Base-by-base conservation (phyloP, 495 filamentous ascomycete genomes). In the Neurospora sp. region DNA sequence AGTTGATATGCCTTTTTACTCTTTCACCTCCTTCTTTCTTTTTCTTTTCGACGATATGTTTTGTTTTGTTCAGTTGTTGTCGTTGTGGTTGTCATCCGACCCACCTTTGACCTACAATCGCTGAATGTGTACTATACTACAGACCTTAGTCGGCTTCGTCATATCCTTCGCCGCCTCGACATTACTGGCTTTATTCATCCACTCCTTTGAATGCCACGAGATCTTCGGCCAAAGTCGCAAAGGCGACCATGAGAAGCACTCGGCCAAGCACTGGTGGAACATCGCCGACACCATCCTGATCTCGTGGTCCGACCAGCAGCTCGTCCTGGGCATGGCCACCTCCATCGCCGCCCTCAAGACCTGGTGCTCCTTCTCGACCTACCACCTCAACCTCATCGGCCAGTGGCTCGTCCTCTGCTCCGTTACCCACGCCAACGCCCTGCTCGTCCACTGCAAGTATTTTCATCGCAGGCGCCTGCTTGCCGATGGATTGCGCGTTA, bases 331-430 rank as follows among this genome's bases (percentile, higher is more conserved):
- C 4, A 21, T 72, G 19, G 71, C 71, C 62, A 72, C 48, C n/a
- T 70, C 48, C 71, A 72, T 70, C n/a, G 71, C 71, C 34, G 39
- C 71, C 31, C 54, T 72, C 36, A 34, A 28, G 17, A 31, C 37
- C 34, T 70, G 54, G 45, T 70, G 71, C 71, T 37, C 48, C 39
- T 71, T 72, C 39, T 72, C 71, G 36, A 72, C 54, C 48, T 72
- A 72, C 71, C 71, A 72, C 54, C 39, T 72, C 34, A 72, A 72
- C 54, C 34, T 72, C n/a, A 40, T 40, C 59, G 69, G 69, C 24
- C 71, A 72, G 19, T 72, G 71, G 71, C 71, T 72, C 11, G 48
- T 72, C 31, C 9, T 72, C 15, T 69, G 34, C 31, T 71, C 54
- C 71, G 69, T 72, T 5, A 72, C 71, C 36, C 71, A 72, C 48